Base-by-base conservation (phyloP, 2,329 filamentous ascomycete species). In the Alternaria novae-zelandiae region DNA sequence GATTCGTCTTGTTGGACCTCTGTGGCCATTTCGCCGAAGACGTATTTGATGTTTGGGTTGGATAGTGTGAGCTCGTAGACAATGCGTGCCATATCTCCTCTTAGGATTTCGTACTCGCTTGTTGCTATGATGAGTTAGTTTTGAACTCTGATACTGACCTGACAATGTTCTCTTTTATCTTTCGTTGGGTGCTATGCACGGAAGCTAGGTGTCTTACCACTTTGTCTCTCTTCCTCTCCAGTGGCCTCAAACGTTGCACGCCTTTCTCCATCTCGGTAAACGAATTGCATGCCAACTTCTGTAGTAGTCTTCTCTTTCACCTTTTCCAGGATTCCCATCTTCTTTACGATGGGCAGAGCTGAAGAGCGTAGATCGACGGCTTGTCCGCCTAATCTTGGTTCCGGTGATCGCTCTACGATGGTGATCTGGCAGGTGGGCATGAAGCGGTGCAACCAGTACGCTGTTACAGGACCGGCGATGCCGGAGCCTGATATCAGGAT, bases 71-170 rank as follows among this genome's bases (percentile, higher is more conserved):
- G 77, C 13, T 86, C 80, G 67, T 85, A 84, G 1, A 89, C 71
- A 3, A 89, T 77, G 11, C 78, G 74, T 5, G 83, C 82, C n/a
- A 90, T 70, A 56, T 88, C 85, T 0, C 85, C 86, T 9, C 87
- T 80, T 82, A 90, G 85, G 53, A 90, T 85, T 77, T 90, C 88
- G 63, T 82, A 88, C 59, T 90, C 87, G 62, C 82, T 84, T 0
- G 84, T 86, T 47, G 86, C 78, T 32, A 15, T 15, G 30, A 15
- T 32, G 12, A 12, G 30, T 32, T 12, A 32, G 30, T 32, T 8
- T 15, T 3, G 3, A 21, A 4, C 4, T 21, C 21, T 4, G 4
- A 21, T 4, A 4, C 4, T 21, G 21, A 21, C 21, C 21, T 21
- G 21, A 30, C 26, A 5, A 36, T 36, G 12, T 6, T 15, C 7